Conservation (phyloP, 768 basidiomycete genomes). For the Russula vinacea region DNA sequence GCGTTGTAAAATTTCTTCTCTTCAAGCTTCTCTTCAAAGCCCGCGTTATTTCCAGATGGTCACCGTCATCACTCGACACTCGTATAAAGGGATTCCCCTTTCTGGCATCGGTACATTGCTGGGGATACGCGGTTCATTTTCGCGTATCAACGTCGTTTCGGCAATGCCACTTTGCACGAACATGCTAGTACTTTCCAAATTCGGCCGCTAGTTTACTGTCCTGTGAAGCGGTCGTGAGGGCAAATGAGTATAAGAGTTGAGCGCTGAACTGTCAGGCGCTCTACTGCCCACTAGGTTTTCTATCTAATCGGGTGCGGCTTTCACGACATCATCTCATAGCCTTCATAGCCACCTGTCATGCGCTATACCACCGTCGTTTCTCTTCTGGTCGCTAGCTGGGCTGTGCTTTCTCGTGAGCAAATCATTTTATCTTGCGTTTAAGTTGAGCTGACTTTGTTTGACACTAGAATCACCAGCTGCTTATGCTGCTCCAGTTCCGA, state of each 20-base stretch:
- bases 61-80: background rate
- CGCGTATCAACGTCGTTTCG: background rate
- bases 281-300: background rate
- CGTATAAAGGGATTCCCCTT: slow-evolving; percentile 19
- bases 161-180: background rate
- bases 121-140: background rate
- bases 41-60: background rate
- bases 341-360: too few relatives aligned
- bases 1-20: too few relatives aligned
- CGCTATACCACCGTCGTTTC: too few relatives aligned
- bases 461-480: background rate
- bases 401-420: too few relatives aligned
- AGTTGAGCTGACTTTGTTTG: too few relatives aligned
- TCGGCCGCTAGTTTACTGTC: slow-evolving; percentile 8
- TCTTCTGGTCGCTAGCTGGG: too few relatives aligned
- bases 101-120: background rate
- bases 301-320: too few relatives aligned
- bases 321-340: too few relatives aligned
- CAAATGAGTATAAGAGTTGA: too few relatives aligned
- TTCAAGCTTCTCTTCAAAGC: background rate
- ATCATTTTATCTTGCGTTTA: too few relatives aligned
- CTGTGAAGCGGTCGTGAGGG: background rate
- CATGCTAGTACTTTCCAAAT: slow-evolving; percentile 14
- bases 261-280: background rate
- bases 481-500: slow-evolving; percentile 11